Base-by-base conservation (phyloP, 768 basidiomycete species). In the Rhizopogon salebrosus region DNA sequence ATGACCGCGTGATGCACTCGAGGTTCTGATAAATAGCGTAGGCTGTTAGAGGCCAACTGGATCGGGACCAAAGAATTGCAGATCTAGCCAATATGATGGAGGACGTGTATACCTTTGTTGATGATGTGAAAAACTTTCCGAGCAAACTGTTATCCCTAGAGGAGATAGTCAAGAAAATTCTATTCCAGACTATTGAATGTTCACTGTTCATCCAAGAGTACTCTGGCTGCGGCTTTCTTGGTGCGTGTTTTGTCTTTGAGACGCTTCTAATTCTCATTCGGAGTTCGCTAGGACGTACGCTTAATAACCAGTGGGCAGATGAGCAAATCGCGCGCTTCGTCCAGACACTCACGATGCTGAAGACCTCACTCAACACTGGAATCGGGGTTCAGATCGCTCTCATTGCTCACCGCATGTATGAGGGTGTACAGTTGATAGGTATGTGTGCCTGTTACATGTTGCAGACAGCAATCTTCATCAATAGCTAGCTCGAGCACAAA, bases 131-230 rank as follows among this genome's bases (percentile, higher is more conserved):
- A 24, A 56, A 43, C 3, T 60, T 72, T 16, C 60, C 64, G 6
- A 58, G 64, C 42, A 68, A 54, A 40, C 60, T 72, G 37, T 57
- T 61, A 20, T 13, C 35, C 3, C 63, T 72, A 2, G 64, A 72
- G 41, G 54, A 57, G 27, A 60, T 57, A 13, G 62, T 73, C 42
- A 51, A 53, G 3, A 52, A 52, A 1, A 56, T 72, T 18, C 43
- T 67, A 1, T 57, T 61, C 7, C 72, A 72, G 42, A 72, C 70
- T 0, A 60, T 70, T 6, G 72, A 73, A 57, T 72, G 71, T 27
- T 64, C 55, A 14, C 60, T 73, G 50, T 72, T 72, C 49, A 57
- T 72, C 45, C 70, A 62, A 6, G 72, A 72, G 49, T 72, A 66
- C 39, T 63, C 60, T 46, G 69, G 69, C 0, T 56, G 64, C 46